Evolutionary conservation across 2,329 filamentous ascomycete genomes (phyloP).

Genomic region (Cercospora zeina): DNA sequence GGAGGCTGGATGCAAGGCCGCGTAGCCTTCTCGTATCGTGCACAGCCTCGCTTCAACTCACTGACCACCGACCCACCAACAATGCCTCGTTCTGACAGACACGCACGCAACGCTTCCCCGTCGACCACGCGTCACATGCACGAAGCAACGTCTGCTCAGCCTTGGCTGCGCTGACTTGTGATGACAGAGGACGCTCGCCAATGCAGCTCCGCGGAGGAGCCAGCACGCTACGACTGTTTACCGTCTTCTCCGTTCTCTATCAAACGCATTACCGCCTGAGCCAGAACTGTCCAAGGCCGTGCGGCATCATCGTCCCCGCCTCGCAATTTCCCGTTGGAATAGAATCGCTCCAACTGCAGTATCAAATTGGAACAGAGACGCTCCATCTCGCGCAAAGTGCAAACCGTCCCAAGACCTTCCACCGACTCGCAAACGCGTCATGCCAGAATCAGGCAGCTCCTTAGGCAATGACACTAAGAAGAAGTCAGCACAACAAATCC

Average conservation of each 20-base stretch:
- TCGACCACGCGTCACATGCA: constrained; percentile 5
- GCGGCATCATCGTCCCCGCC: not conserved
- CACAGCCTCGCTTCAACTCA: not conserved
- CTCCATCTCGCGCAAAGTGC: not conserved
- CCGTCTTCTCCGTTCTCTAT: not conserved
- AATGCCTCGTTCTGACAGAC: not conserved
- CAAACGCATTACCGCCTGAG: constrained; percentile 1
- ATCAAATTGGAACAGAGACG: not conserved
- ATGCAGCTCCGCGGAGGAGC: constrained; percentile 11
- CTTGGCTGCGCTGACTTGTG: constrained; percentile 2
- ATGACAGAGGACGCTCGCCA: constrained; percentile 5
- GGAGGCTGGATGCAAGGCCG: not conserved
- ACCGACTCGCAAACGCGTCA: not conserved
- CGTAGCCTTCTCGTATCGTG: not conserved
- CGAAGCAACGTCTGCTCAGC: not conserved
- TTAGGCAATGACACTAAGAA: constrained; percentile 9
- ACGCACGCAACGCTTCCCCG: constrained; percentile 5
- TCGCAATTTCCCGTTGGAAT: not conserved
- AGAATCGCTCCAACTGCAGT: not conserved
- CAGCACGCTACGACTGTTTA: not conserved
- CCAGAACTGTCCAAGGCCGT: not conserved
- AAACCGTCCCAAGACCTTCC: not conserved
- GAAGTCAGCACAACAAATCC: not conserved
- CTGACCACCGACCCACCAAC: not conserved
- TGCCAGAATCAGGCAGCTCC: not conserved